Conservation (phyloP, 2,329 filamentous ascomycete species). For the Fusarium sublunatum region DNA sequence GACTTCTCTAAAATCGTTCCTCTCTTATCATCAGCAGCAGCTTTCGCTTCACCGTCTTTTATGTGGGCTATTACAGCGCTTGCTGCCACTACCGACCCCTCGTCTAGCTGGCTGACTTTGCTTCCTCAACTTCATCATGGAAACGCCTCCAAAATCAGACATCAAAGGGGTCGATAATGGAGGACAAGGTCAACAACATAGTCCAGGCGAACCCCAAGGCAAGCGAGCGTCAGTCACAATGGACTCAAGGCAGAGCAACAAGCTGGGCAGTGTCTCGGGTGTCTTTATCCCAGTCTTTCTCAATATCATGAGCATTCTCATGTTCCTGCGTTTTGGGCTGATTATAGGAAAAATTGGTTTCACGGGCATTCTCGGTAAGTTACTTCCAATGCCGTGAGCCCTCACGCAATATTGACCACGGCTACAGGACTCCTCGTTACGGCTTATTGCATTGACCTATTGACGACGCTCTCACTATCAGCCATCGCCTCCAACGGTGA, state of each 20-base stretch:
- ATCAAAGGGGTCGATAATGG: slow-evolving; percentile 27
- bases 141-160: slow-evolving; percentile 37
- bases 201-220: slow-evolving; percentile 20
- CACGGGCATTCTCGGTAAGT: slow-evolving; percentile 79
- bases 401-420: slow-evolving; percentile 4
- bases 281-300: slow-evolving; percentile 90
- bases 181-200: slow-evolving; percentile 13
- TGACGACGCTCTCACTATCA: slow-evolving; percentile 86
- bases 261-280: slow-evolving; percentile 80
- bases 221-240: slow-evolving; percentile 42
- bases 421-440: slow-evolving; percentile 73
- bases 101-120: slow-evolving; percentile 26
- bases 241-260: slow-evolving; percentile 60
- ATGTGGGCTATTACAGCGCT: slow-evolving; percentile 15
- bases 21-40: not conserved
- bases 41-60: slow-evolving; percentile 16
- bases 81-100: slow-evolving; percentile 29
- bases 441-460: slow-evolving; percentile 84
- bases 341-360: slow-evolving; percentile 85
- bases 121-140: slow-evolving; percentile 28
- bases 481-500: slow-evolving; percentile 92
- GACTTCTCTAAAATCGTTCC: slow-evolving; percentile 3
- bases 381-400: not conserved
- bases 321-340: slow-evolving; percentile 90
- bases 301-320: slow-evolving; percentile 89